phyloP scores from a whole-genome alignment of 495 filamentous ascomycete genomes.

The Pseudotulostoma volvatum region DNA sequence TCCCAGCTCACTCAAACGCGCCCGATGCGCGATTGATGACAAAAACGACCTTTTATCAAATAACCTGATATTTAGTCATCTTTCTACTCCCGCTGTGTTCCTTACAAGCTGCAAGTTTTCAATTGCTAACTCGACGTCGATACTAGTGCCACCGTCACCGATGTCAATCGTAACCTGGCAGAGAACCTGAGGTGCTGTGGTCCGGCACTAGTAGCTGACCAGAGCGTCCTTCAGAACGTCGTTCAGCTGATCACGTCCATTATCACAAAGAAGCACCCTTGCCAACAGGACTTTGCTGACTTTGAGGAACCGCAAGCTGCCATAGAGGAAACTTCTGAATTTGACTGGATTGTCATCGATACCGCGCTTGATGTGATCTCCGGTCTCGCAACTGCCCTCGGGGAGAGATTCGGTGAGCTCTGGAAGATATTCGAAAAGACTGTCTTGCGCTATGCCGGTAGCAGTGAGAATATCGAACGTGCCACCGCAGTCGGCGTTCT shows the following conservation, averaged over 20 bases:
- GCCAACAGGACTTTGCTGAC: slow-evolving; percentile 74
- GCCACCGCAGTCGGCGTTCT: slow-evolving; percentile 79
- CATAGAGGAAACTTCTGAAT: slow-evolving; percentile 76
- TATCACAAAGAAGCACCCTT: slow-evolving; percentile 77
- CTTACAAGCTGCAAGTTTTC: slow-evolving; percentile 2
- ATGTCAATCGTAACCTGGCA: slow-evolving; percentile 91
- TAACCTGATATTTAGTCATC: slow-evolving; percentile 15
- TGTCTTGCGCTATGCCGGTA: slow-evolving; percentile 71
- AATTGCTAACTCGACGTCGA: slow-evolving; percentile 24
- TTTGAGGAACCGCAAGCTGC: slow-evolving; percentile 54
- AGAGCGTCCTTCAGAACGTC: slow-evolving; percentile 44
- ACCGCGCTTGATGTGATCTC: slow-evolving; percentile 81
- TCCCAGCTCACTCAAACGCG: slow-evolving; percentile 98
- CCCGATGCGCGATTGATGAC: slow-evolving; percentile 65
- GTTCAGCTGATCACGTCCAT: slow-evolving; percentile 51
- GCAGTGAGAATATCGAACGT: slow-evolving; percentile 70
- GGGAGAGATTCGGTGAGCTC: slow-evolving; percentile 61
- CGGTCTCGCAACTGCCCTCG: slow-evolving; percentile 66
- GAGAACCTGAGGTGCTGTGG: slow-evolving; percentile 83
- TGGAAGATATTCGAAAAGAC: slow-evolving; percentile 92
- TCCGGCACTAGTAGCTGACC: slow-evolving; percentile 64
- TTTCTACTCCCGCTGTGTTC: slow-evolving; percentile 6
- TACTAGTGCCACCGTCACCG: slow-evolving; percentile 66
- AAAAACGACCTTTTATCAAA: slow-evolving; percentile 54
- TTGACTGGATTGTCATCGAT: slow-evolving; percentile 93